Conservation (phyloP, 2,329 filamentous ascomycete genomes). For the Botryosphaeria dothidea region DNA sequence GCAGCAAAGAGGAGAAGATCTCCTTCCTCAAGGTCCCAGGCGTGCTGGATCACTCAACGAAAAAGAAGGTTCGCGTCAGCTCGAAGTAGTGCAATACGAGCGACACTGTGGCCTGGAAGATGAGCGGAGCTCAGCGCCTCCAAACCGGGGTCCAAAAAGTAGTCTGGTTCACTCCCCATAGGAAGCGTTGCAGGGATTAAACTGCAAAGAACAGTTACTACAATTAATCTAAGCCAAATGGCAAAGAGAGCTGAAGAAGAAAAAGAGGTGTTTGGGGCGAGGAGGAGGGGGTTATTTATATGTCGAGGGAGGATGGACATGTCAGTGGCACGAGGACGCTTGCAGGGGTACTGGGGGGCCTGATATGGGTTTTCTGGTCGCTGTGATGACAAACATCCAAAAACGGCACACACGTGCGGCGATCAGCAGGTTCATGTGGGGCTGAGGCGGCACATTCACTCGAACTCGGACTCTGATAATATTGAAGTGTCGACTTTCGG, state of each 20-base stretch:
- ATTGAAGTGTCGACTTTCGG: too few relatives aligned
- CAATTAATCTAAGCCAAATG: not conserved
- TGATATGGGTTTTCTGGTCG: too few relatives aligned
- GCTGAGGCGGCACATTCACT: too few relatives aligned
- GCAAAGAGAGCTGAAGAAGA: not conserved
- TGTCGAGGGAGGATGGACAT: not conserved
- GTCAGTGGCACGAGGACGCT: too few relatives aligned
- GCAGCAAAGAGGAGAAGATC: not conserved
- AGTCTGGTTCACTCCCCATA: not conserved
- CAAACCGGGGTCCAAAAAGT: not conserved
- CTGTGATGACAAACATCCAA: too few relatives aligned
- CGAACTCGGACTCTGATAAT: too few relatives aligned
- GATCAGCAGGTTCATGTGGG: too few relatives aligned
- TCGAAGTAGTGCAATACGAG: not conserved
- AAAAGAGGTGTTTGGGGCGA: not conserved
- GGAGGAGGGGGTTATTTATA: constrained; percentile 37
- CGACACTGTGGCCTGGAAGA: not conserved
- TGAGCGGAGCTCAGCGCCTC: not conserved
- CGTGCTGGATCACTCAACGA: not conserved
- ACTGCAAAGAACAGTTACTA: not conserved
- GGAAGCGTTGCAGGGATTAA: not conserved
- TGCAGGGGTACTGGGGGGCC: too few relatives aligned
- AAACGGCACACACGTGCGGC: too few relatives aligned
- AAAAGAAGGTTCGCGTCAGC: constrained; percentile 7
- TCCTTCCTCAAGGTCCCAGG: not conserved